phyloP scores from a whole-genome alignment of 2,329 filamentous ascomycete species.

The Arthrobotrys megalospora region DNA sequence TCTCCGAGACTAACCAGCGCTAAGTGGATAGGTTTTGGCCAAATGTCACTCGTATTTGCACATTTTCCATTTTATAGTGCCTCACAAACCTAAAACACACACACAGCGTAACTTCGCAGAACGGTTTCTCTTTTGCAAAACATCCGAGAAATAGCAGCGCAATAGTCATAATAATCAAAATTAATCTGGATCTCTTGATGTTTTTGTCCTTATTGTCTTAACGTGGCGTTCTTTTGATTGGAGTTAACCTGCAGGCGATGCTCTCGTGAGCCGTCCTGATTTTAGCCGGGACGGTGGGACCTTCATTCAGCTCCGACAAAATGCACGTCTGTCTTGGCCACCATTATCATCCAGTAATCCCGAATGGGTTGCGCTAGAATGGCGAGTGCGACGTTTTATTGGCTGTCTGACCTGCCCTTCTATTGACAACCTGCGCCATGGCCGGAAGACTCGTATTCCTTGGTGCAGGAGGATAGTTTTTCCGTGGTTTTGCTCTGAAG shows the following conservation, averaged over 20 bases:
- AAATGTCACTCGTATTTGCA: conserved; percentile 20
- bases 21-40: background rate
- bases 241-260: conserved; percentile 49
- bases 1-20: background rate
- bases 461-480: conserved; percentile 57
- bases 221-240: conserved; percentile 56
- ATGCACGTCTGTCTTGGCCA: conserved; percentile 37
- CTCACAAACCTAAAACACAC: conserved; percentile 18
- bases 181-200: conserved; percentile 47
- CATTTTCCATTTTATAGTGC: background rate
- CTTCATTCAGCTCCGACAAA: conserved; percentile 46
- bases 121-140: conserved; percentile 18
- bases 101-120: background rate
- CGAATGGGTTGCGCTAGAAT: conserved; percentile 48
- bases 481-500: conserved; percentile 35
- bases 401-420: conserved; percentile 16
- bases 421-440: conserved; percentile 40
- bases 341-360: conserved; percentile 16
- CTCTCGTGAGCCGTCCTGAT: conserved; percentile 45
- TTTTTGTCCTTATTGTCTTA: conserved; percentile 29
- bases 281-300: conserved; percentile 60
- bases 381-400: conserved; percentile 36
- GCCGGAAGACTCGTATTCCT: conserved; percentile 52
- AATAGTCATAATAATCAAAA: conserved; percentile 38
- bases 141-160: conserved; percentile 17